Evolutionary conservation across 495 filamentous ascomycete genomes (phyloP), one percentile per base, ranked within the genome.

Genomic region (Rusavskia elegans): DNA sequence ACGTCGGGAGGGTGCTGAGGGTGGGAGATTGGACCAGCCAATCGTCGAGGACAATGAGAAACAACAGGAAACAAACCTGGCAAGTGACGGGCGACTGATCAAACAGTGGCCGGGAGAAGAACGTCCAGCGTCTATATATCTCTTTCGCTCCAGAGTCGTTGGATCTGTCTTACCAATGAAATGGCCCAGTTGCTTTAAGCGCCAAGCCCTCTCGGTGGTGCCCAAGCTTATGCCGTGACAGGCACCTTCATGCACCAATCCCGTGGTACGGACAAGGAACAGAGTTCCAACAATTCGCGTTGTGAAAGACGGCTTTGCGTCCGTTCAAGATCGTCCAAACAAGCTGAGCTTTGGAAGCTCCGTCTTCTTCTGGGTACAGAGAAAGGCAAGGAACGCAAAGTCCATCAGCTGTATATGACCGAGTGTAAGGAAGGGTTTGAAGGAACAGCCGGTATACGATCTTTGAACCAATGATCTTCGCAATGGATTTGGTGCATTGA

Each of bases 21-120:
- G 37, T 32, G 13, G 37, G 13, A 49, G 46, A 54, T 49, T 59
- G 57, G 57, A 54, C 57, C 57, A 52, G 57, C 57, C 57, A 59
- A 59, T 56, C 40, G 32, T 42, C 19, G 32, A 36, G 29, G 45
- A 23, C n/a, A 25, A 25, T 1, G 25, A 27, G 32, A 38, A 19
- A 27, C 9, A 53, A 21, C 14, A 36, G 19, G 19, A 40, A 32
- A 25, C 13, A 59, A 25, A 45, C 44, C 46, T 23, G 20, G 14
- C 44, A 36, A 48, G 36, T 44, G n/a, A 21, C 49, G n/a, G 49
- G 50, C 56, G 48, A 55, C 45, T 55, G 41, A 16, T 46, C 41
- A 52, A 51, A 49, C 23, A 41, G 29, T 19, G 42, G n/a, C 27
- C 27, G 21, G 19, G 11, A 45, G 13, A 37, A 20, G 20, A 30